Conservation (phyloP, 768 basidiomycete genomes). For the Harrya chromipes region DNA sequence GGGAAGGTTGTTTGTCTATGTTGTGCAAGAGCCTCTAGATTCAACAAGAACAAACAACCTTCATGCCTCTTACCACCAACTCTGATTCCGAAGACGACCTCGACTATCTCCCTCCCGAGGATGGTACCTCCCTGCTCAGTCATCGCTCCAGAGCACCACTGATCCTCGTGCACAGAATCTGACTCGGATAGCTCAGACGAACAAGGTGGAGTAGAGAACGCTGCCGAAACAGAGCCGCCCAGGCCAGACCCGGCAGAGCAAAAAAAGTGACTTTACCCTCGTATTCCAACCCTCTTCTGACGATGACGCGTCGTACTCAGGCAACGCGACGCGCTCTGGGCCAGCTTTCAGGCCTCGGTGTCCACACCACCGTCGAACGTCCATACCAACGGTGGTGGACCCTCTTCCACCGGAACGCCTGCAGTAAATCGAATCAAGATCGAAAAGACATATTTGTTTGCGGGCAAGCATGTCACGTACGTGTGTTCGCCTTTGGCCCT, state of each 20-base stretch:
- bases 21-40: constrained; percentile 19
- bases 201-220: constrained; percentile 31
- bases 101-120: constrained; percentile 60
- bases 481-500: constrained; percentile 23
- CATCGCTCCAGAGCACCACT: background rate
- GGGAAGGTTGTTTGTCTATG: constrained; percentile 12
- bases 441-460: constrained; percentile 67
- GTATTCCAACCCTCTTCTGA: background rate
- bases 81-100: constrained; percentile 62
- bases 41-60: constrained; percentile 29
- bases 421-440: constrained; percentile 56
- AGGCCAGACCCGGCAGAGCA: constrained; percentile 39
- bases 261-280: constrained; percentile 38
- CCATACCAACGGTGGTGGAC: too few species aligned
- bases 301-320: constrained; percentile 31
- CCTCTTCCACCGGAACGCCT: constrained; percentile 2
- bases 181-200: constrained; percentile 43
- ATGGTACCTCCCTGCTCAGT: constrained; percentile 26
- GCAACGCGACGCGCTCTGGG: constrained; percentile 63
- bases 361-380: constrained; percentile 23
- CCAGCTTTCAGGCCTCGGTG: constrained; percentile 64
- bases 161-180: constrained; percentile 6
- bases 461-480: constrained; percentile 73
- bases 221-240: constrained; percentile 11
- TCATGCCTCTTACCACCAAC: constrained; percentile 24